Base-by-base conservation (phyloP, 2,329 filamentous ascomycete species). In the Fonsecaea monophora region DNA sequence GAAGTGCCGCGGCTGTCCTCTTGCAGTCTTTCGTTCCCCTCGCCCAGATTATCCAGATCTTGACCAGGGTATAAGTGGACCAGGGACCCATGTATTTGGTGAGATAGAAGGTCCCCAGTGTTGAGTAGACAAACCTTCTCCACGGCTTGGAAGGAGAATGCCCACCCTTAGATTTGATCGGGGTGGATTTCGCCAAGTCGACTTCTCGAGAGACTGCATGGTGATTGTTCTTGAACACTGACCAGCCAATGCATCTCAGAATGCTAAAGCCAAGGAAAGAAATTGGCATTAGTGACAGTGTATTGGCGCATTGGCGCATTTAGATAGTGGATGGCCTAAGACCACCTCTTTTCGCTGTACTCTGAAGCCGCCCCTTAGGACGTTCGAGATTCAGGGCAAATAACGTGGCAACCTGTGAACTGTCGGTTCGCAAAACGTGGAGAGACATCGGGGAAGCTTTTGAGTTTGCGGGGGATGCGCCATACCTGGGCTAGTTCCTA, bases 401-500 rank as follows among this genome's bases (percentile, higher is more conserved):
- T 42, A 42, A 42, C 12, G 48, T 10, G 21, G 18, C n/a, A 25
- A 10, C 48, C 48, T 25, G 4, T 54, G 9, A 21, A 13, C 38
- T 10, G 25, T 15, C 25, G 50, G 50, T 34, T 54, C 32, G 15
- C 7, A 18, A 54, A 54, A 32, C 50, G 18, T 54, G 50, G 50
- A 32, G 50, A 54, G 50, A 54, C 15, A 5, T n/a, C 13, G 50
- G 50, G 50, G 50, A 54, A 54, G 21, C 4, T n/a, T 54, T 54
- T 54, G 50, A 34, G 25, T 32, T 54, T 54, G 50, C n/a, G 50
- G 50, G 50, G 50, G 18, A 15, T 21, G 8, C 13, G 50, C 18
- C 32, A 12, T 10, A 13, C 25, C 1, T 30, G 50, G 13, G 34
- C 50, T 12, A 54, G 21, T 54, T 15, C 32, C 25, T 4, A 54